Percentiles rank a stretch among this genome's conserved stretches.
phyloP scores from a whole-genome alignment of 345 rosid genomes.

The Linum tenue region DNA sequence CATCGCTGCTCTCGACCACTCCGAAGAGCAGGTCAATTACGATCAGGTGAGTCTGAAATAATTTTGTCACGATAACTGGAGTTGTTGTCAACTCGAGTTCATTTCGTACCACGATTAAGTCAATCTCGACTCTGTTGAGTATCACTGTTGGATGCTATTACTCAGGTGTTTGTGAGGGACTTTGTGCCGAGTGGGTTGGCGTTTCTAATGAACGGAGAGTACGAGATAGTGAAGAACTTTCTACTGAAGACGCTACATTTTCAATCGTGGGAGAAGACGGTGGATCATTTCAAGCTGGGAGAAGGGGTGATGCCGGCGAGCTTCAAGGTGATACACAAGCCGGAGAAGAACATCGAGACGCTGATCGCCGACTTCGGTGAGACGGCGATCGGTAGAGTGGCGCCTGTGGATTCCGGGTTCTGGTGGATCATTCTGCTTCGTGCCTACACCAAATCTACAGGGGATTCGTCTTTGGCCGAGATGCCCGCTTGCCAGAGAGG shows the following conservation, averaged over 20 bases:
- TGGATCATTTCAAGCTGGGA: conserved; percentile 44
- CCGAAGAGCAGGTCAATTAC: conserved; percentile 38
- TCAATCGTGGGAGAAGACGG: conserved; percentile 47
- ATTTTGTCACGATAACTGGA: background rate
- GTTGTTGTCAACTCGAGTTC: background rate
- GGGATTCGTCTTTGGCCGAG: conserved; percentile 14
- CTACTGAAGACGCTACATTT: conserved; percentile 43
- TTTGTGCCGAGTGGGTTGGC: conserved; percentile 44
- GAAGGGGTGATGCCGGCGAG: conserved; percentile 47
- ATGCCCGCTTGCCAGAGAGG: conserved; percentile 15
- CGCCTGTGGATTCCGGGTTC: conserved; percentile 19
- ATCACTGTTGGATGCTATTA: background rate
- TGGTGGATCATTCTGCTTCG: conserved; percentile 21
- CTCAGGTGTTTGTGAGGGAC: conserved; percentile 46
- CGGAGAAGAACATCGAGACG: conserved; percentile 13
- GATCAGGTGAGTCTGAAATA: conserved; percentile 27
- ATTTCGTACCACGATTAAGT: background rate
- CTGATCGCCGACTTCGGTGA: conserved; percentile 14
- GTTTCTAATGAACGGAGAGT: conserved; percentile 35
- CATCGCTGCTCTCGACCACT: conserved; percentile 41
- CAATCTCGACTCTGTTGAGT: too few species aligned
- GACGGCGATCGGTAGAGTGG: conserved; percentile 17
- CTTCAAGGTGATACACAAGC: conserved; percentile 12
- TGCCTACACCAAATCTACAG: conserved; percentile 17
- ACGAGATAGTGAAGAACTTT: conserved; percentile 40